Evolutionary conservation across 805 yeast genomes (phyloP), one percentile per base, ranked within the genome.

Genomic region (Cyberlindnera maritima): DNA sequence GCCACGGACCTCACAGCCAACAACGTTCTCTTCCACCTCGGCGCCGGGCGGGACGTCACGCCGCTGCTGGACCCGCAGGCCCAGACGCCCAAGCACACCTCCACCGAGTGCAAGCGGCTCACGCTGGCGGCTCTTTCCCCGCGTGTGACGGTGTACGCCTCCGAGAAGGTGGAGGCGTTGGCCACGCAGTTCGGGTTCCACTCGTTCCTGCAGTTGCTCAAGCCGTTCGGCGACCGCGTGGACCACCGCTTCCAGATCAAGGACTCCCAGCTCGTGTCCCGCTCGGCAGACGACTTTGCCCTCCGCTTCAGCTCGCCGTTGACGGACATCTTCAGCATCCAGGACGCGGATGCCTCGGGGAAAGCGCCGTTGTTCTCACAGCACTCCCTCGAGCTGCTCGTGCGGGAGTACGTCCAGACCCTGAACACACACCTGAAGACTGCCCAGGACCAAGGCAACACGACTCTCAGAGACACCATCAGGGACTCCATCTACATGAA

Each of bases 141-240:
- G 15, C 64, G 75, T 34, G 66, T 80, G 11, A 71, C 83, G 0
- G 69, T 80, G 7, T 72, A 71, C 33, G 66, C 78, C 4, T 72
- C 84, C 0, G 68, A 59, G 28, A 70, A 65, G 44, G 77, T 77
- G 4, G 80, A 79, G 46, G 50, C 62, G 6, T 45, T 74, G 13
- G 67, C 79, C n/a, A 72, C 67, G 45, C 56, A 60, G 8, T 58
- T 69, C 44, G 72, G 81, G 11, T 62, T 63, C 43, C 61, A 64
- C 44, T 71, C 80, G 2, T 58, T 75, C n/a, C 65, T 79, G 40
- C 79, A 72, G 52, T 57, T 81, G 41, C 49, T 81, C 17, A 63
- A 67, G 50, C 82, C 83, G 0, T 79, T 78, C 59, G 87, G 86
- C 6, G 80, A 77, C 54, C 68, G 65, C 48, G 74, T 79, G 28